phyloP scores from a whole-genome alignment of 78 protist species.

The Dictyostelium firmibasis region DNA sequence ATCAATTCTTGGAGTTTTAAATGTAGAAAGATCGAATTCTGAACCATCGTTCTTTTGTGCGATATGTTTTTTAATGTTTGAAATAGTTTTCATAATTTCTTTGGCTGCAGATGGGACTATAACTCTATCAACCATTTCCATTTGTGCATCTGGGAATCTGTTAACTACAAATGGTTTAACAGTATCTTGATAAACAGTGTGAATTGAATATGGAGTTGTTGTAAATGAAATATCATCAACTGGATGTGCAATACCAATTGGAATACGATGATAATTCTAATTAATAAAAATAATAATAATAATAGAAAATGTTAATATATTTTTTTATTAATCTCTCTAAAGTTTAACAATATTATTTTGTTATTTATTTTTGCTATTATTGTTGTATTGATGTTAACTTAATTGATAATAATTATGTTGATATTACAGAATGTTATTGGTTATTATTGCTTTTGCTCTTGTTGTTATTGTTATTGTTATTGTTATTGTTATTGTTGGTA shows the following conservation, averaged over 20 bases:
- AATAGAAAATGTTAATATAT: not conserved
- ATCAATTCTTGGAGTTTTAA: constrained; percentile 49
- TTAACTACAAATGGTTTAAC: constrained; percentile 46
- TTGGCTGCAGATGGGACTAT: constrained; percentile 54
- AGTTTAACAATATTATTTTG: too few relatives aligned
- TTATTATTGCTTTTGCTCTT: too few relatives aligned
- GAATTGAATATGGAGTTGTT: constrained; percentile 29
- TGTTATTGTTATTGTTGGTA: too few relatives aligned
- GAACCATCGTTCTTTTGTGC: not conserved
- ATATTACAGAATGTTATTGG: too few relatives aligned
- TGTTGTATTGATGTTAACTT: too few relatives aligned
- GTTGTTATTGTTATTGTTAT: too few relatives aligned
- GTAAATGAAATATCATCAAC: constrained; percentile 46
- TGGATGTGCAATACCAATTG: constrained; percentile 74
- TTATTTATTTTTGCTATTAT: too few relatives aligned
- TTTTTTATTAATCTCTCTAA: too few relatives aligned
- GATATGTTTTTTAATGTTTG: constrained; percentile 14
- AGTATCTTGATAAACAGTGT: constrained; percentile 17
- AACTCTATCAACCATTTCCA: constrained; percentile 61
- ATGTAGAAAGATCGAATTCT: not conserved
- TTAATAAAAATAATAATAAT: not conserved
- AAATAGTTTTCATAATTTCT: constrained; percentile 32
- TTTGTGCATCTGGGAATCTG: constrained; percentile 77
- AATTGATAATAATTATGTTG: too few relatives aligned
- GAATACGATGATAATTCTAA: constrained; percentile 42